Evolutionary conservation across 139 green algal genomes (phyloP).

Genomic region (Coelastrella sp.): DNA sequence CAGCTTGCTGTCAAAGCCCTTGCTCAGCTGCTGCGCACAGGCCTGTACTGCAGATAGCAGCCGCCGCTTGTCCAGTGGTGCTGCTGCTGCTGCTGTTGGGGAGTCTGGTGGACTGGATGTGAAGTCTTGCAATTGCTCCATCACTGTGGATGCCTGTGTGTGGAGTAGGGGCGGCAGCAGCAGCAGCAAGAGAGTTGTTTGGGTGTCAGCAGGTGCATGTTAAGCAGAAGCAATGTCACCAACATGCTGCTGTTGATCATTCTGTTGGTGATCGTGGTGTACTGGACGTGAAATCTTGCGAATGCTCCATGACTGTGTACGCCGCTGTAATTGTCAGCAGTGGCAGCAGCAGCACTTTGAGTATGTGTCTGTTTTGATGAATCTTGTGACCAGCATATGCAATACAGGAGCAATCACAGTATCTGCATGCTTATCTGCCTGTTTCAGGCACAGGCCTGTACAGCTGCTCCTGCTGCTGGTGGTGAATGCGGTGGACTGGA

Average conservation of each 20-base stretch:
- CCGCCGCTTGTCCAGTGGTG: background rate
- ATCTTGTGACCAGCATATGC: background rate
- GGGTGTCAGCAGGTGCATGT: no score
- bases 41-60: constrained; percentile 2
- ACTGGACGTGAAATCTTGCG: constrained; percentile 24
- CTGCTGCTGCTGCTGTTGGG: constrained; percentile 2
- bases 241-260: background rate
- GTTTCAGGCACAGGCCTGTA: background rate
- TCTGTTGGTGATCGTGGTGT: background rate
- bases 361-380: background rate
- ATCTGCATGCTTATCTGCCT: background rate
- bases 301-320: background rate
- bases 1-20: constrained; percentile 71
- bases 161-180: background rate
- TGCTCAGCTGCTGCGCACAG: constrained; percentile 21
- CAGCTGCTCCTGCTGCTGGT: constrained; percentile 10
- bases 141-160: background rate
- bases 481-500: background rate
- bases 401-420: background rate
- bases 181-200: background rate
- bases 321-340: background rate
- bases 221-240: no score
- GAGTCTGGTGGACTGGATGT: background rate
- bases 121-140: constrained; percentile 41
- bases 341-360: background rate